phyloP scores from a whole-genome alignment of 805 yeast genomes.

The Pichia californica region DNA sequence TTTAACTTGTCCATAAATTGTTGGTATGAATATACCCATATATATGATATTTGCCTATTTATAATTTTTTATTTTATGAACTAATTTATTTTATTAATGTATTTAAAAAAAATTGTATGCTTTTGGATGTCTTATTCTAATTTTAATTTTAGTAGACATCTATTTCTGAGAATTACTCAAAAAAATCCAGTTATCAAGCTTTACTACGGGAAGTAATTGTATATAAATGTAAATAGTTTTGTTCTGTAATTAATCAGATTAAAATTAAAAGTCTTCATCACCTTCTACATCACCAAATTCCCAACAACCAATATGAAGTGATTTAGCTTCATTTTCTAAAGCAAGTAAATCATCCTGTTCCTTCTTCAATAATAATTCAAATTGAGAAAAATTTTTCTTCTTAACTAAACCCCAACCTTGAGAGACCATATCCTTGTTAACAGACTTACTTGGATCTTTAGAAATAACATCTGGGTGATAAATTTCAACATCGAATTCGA shows the following conservation, averaged over 20 bases:
- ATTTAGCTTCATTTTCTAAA: constrained; percentile 45
- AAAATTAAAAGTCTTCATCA: constrained; percentile 34
- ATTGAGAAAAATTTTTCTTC: constrained; percentile 26
- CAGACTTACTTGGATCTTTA: constrained; percentile 47
- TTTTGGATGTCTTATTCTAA: too few species aligned
- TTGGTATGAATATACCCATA: constrained; percentile 1
- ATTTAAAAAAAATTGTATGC: too few species aligned
- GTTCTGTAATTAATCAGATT: background rate
- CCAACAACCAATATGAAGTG: constrained; percentile 59
- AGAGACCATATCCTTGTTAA: constrained; percentile 51
- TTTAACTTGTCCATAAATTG: constrained; percentile 8
- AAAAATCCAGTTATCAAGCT: too few species aligned
- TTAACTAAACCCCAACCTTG: constrained; percentile 57
- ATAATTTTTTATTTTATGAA: too few species aligned
- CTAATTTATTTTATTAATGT: too few species aligned
- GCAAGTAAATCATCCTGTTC: constrained; percentile 35
- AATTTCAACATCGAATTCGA: constrained; percentile 45
- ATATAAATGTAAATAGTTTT: background rate
- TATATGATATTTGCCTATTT: background rate
- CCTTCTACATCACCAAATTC: constrained; percentile 66
- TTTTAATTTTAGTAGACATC: too few species aligned
- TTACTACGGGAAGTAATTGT: too few species aligned
- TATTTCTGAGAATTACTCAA: too few species aligned
- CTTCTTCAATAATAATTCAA: constrained; percentile 31
- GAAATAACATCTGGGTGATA: constrained; percentile 52